Conservation (phyloP, 108 stramenopile species). For the Nitzschia inconspicua region DNA sequence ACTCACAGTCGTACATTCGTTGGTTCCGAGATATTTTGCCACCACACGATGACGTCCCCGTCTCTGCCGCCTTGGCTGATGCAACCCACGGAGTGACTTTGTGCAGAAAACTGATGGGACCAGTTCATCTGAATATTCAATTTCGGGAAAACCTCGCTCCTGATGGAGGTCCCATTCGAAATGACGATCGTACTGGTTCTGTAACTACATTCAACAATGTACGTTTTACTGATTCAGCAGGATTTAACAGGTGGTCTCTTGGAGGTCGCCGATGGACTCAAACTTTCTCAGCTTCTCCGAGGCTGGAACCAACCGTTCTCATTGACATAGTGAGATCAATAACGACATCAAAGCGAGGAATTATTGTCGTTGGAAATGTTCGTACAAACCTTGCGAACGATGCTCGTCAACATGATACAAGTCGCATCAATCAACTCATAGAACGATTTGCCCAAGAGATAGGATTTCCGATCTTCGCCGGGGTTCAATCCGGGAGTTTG, state of each 20-base stretch:
- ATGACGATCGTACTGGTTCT: slow-evolving; percentile 56
- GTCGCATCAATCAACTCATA: slow-evolving; percentile 39
- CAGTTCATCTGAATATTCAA: slow-evolving; percentile 93
- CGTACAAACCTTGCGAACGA: slow-evolving; percentile 52
- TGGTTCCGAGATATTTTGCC: slow-evolving; percentile 88
- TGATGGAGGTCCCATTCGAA: slow-evolving; percentile 78
- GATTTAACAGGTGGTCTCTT: slow-evolving; percentile 61
- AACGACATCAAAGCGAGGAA: slow-evolving; percentile 56
- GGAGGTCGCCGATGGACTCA: slow-evolving; percentile 47
- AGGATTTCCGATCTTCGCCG: slow-evolving; percentile 75
- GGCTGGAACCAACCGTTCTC: slow-evolving; percentile 22
- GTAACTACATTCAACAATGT: slow-evolving; percentile 50
- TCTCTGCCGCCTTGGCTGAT: slow-evolving; percentile 75
- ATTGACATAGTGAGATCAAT: slow-evolving; percentile 48
- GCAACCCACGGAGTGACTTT: slow-evolving; percentile 75
- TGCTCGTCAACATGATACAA: slow-evolving; percentile 30
- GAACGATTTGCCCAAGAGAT: slow-evolving; percentile 56
- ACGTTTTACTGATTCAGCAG: slow-evolving; percentile 76
- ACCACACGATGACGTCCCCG: slow-evolving; percentile 79
- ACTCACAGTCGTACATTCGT: slow-evolving; percentile 70
- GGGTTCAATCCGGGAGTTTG: slow-evolving; percentile 62
- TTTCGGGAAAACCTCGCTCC: slow-evolving; percentile 94
- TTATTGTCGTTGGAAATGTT: slow-evolving; percentile 79
- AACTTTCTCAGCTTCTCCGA: slow-evolving; percentile 4
- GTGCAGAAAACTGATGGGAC: slow-evolving; percentile 54